Conservation (phyloP, 768 basidiomycete species). For the Leucosporidium creatinivorum region DNA sequence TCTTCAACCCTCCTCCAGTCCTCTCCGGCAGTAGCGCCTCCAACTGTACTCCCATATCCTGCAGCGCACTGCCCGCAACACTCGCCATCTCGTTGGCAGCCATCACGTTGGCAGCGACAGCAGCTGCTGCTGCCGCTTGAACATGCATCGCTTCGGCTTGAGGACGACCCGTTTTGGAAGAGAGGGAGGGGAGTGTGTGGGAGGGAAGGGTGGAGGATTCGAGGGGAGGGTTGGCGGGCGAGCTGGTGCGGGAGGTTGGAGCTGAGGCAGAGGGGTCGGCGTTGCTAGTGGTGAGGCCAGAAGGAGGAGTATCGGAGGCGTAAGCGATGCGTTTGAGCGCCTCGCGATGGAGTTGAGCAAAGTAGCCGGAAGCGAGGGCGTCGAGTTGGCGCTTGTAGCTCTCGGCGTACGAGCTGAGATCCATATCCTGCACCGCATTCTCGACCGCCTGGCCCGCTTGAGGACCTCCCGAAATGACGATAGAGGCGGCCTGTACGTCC, state of each 20-base stretch:
- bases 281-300: background rate
- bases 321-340: conserved; percentile 19
- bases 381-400: conserved; percentile 29
- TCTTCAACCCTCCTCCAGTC: background rate
- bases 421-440: background rate
- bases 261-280: background rate
- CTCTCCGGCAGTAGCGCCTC: background rate
- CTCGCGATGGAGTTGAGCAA: conserved; percentile 31
- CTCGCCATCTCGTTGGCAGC: conserved; percentile 31
- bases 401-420: conserved; percentile 27
- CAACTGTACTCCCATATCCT: background rate
- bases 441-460: background rate
- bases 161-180: background rate
- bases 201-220: too few relatives aligned
- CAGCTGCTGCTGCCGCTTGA: conserved; percentile 30
- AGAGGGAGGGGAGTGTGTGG: too few relatives aligned
- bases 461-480: background rate
- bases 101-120: conserved; percentile 32
- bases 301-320: background rate
- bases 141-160: conserved; percentile 28
- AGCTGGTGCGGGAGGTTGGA: background rate
- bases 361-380: conserved; percentile 33
- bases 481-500: background rate
- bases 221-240: background rate
- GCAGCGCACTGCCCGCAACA: conserved; percentile 14